A percentile compares a stretch with the other conserved stretches of the same genome.
phyloP scores from a whole-genome alignment of 768 basidiomycete genomes.

The Rhodotorula sphaerocarpa region DNA sequence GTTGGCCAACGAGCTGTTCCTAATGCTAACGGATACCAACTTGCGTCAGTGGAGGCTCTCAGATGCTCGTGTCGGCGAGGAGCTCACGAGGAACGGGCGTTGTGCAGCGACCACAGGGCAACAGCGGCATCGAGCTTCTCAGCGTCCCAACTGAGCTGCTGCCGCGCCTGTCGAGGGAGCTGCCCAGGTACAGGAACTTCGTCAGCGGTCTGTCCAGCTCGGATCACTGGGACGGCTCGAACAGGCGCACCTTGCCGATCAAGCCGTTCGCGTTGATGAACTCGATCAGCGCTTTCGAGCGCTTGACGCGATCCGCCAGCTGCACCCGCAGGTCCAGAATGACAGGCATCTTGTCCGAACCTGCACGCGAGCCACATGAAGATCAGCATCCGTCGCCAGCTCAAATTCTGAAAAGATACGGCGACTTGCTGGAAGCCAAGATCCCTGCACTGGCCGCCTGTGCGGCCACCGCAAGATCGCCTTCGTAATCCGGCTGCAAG shows the following conservation, averaged over 20 bases:
- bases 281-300: slow-evolving; percentile 72
- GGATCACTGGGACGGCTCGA: not conserved
- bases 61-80: not conserved
- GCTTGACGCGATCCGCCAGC: slow-evolving; percentile 62
- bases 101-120: slow-evolving; percentile 60
- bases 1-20: slow-evolving; percentile 54
- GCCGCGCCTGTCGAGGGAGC: slow-evolving; percentile 73
- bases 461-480: slow-evolving; percentile 43
- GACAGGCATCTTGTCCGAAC: slow-evolving; percentile 62
- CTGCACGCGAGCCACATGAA: slow-evolving; percentile 15
- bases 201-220: slow-evolving; percentile 7
- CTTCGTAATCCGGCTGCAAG: slow-evolving; percentile 40
- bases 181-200: slow-evolving; percentile 40
- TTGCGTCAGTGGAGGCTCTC: not conserved
- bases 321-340: slow-evolving; percentile 76
- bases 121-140: slow-evolving; percentile 76
- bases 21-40: not conserved
- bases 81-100: slow-evolving; percentile 42
- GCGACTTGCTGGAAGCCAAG: slow-evolving; percentile 60
- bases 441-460: slow-evolving; percentile 43
- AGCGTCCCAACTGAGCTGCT: slow-evolving; percentile 67
- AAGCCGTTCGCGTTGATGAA: slow-evolving; percentile 83
- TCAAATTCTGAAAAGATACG: too few species aligned
- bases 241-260: slow-evolving; percentile 56
- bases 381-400: too few species aligned